Evolutionary conservation across 495 filamentous ascomycete genomes (phyloP), one percentile per base, ranked within the genome.

Genomic region (Penicillium lagena): DNA sequence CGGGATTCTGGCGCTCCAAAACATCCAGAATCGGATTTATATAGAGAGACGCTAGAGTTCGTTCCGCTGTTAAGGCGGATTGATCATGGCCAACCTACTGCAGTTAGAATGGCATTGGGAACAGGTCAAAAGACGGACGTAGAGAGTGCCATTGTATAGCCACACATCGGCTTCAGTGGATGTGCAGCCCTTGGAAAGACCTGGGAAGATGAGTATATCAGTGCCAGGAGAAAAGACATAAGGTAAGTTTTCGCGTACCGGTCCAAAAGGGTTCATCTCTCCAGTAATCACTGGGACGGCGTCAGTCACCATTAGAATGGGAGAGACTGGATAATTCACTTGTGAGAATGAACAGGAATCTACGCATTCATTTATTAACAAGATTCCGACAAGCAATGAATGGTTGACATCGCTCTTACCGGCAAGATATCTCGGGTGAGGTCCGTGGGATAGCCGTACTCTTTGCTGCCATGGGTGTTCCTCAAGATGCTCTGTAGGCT

Each of bases 131-230:
- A 32, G 1, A 58, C 67, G 28, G 7, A 71, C 67, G 51, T 69
- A 83, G 2, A 87, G 68, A 7, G 86, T 83, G 11, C 77, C 70
- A 36, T 85, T 77, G 46, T 82, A 81, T 13, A 89, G 75, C 89
- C 88, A 96, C 14, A 96, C 82, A 62, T 96, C 90, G 2, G 88
- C 89, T 66, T 96, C 90, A 13, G 89, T 80, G 3, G 78, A 75
- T 14, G 78, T 77, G 50, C 79, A 83, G 14, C 90, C 87, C 34
- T 76, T 80, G 6, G 65, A 67, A 12, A 71, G 45, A n/a, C 59
- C 65, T 70, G 17, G 10, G 9, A 28, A 36, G 27, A 28, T 42
- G 30, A 14, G 27, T 51, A 30, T 49, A 30, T 40, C 12, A 31
- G 43, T n/a, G 35, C 28, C 10, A 29, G 15, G 11, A 13, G 8